Conservation (phyloP, 306 rosid genomes). For the Sphenostylis stenocarpa region DNA sequence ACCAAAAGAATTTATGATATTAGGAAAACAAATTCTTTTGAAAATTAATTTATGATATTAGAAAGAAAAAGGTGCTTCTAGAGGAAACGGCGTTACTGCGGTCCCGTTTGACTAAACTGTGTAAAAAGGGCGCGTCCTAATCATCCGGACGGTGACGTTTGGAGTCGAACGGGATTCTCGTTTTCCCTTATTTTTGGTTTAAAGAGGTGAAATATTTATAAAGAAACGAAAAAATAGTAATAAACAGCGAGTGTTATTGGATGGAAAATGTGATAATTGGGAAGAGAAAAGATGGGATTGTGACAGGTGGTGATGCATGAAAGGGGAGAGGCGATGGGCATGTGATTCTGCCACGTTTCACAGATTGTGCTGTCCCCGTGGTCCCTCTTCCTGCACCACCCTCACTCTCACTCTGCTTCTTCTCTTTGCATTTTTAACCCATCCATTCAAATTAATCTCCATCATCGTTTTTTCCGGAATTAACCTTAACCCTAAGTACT, state of each 20-base stretch:
- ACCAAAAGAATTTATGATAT: too few relatives aligned
- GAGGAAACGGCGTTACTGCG: constrained; percentile 13
- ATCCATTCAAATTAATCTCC: neutral
- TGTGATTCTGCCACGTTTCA: constrained; percentile 54
- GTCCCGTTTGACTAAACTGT: constrained; percentile 30
- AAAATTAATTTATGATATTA: neutral
- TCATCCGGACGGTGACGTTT: constrained; percentile 29
- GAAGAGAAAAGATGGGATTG: constrained; percentile 17
- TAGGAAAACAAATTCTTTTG: too few relatives aligned
- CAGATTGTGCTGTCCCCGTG: constrained; percentile 51
- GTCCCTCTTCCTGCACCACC: constrained; percentile 43
- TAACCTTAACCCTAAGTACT: neutral
- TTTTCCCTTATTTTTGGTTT: neutral
- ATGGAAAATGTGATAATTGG: neutral
- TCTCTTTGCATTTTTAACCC: neutral
- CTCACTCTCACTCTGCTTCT: constrained; percentile 15
- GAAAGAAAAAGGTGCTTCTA: neutral
- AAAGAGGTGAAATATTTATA: too few relatives aligned
- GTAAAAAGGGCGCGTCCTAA: neutral
- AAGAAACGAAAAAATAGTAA: too few relatives aligned
- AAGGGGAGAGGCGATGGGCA: constrained; percentile 41
- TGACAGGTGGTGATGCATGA: constrained; percentile 32
- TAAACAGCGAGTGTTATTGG: too few relatives aligned
- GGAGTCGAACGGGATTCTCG: constrained; percentile 10
- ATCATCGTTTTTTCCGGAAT: neutral